These are phyloP conservation scores for Backusella psychrophila DNA, from an alignment of 192 early-diverging fungal genomes.

Conservation along the genomic window DNA sequence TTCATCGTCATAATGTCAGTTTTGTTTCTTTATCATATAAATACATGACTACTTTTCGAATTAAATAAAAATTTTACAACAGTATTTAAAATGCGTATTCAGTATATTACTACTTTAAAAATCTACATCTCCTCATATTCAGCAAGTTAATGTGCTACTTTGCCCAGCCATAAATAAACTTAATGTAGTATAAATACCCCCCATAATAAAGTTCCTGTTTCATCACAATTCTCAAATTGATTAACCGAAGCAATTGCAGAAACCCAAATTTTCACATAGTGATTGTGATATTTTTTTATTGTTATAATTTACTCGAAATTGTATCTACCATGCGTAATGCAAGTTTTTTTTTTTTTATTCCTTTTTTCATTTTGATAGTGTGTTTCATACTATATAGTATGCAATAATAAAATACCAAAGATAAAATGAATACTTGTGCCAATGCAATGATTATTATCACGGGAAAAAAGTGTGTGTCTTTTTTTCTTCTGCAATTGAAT, in stretches of 20 bases:
- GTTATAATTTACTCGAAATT: neutral
- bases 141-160: neutral
- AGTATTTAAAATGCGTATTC: neutral
- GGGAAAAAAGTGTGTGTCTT: too few relatives aligned
- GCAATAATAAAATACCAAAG: too few relatives aligned
- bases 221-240: neutral
- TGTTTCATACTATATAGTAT: too few relatives aligned
- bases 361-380: too few relatives aligned
- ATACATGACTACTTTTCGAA: neutral
- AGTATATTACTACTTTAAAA: neutral
- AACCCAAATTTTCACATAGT: too few relatives aligned
- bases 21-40: neutral
- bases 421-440: too few relatives aligned
- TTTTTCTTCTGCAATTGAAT: too few relatives aligned
- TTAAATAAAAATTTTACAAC: neutral
- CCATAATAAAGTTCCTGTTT: neutral
- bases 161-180: too few relatives aligned
- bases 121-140: neutral
- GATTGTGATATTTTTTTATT: too few relatives aligned
- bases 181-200: too few relatives aligned
- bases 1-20: neutral
- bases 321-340: neutral
- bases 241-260: neutral
- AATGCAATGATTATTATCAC: too few relatives aligned
- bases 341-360: too few relatives aligned